phyloP scores from a whole-genome alignment of 192 early-diverging fungal species.

The Geranomyces variabilis region DNA sequence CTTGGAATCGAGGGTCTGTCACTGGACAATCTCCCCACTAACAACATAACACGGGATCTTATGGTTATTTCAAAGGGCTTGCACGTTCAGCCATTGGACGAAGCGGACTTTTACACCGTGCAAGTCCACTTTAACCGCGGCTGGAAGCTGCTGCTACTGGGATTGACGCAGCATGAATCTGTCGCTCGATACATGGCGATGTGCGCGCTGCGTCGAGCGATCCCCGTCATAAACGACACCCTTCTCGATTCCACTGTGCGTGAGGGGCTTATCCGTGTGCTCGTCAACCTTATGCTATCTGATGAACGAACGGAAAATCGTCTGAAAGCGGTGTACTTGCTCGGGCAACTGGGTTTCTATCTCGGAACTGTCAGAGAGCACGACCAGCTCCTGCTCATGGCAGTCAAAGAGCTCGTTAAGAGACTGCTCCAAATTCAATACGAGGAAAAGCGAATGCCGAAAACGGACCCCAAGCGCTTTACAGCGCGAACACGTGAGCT shows the following conservation, averaged over 20 bases:
- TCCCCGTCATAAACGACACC: constrained; percentile 57
- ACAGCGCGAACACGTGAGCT: constrained; percentile 34
- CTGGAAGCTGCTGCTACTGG: constrained; percentile 60
- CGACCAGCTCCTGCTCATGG: constrained; percentile 45
- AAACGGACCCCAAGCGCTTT: constrained; percentile 23
- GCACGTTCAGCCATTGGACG: constrained; percentile 45
- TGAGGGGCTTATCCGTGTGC: constrained; percentile 44
- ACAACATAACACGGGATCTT: constrained; percentile 44
- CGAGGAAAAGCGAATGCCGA: constrained; percentile 38
- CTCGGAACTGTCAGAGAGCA: constrained; percentile 53
- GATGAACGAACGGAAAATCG: constrained; percentile 58
- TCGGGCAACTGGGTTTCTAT: constrained; percentile 51
- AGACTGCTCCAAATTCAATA: constrained; percentile 53
- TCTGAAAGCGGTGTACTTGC: constrained; percentile 54
- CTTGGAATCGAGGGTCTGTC: constrained; percentile 49
- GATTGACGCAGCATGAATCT: constrained; percentile 55
- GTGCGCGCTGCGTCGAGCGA: constrained; percentile 47
- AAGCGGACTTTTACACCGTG: constrained; percentile 53
- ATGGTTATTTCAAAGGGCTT: constrained; percentile 52
- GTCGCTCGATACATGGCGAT: constrained; percentile 57
- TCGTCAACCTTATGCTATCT: constrained; percentile 52
- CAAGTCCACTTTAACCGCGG: constrained; percentile 60
- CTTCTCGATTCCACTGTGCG: constrained; percentile 53
- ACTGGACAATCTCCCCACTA: constrained; percentile 52
- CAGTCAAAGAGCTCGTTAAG: constrained; percentile 53